A percentile compares a stretch with the other conserved stretches of the same genome.
phyloP scores from a whole-genome alignment of 106 monocot species.

The Posidonia australis region DNA sequence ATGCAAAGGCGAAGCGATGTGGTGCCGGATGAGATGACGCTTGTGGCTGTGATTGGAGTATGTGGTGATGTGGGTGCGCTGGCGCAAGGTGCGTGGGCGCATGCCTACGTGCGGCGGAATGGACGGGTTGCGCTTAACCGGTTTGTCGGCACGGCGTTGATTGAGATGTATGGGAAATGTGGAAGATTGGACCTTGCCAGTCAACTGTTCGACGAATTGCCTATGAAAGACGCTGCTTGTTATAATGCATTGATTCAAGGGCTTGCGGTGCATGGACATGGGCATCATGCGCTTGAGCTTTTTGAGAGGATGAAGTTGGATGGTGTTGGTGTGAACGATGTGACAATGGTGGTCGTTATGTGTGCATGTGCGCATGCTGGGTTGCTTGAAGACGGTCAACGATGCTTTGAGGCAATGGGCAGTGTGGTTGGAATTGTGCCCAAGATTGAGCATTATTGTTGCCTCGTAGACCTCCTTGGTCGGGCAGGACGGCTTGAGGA shows the following conservation, averaged over 20 bases:
- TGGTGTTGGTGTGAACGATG: conserved; percentile 14
- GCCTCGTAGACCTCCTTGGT: conserved; percentile 40
- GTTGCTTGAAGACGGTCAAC: conserved; percentile 29
- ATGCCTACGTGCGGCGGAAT: conserved; percentile 18
- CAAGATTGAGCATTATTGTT: conserved; percentile 34
- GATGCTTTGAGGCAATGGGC: conserved; percentile 18
- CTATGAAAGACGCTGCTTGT: conserved; percentile 16
- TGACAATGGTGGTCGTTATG: conserved; percentile 24
- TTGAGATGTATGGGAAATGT: conserved; percentile 37
- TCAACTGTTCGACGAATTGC: conserved; percentile 25
- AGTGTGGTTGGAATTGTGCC: conserved; percentile 16
- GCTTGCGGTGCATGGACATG: conserved; percentile 28
- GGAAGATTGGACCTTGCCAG: conserved; percentile 26
- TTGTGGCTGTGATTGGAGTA: conserved; percentile 22
- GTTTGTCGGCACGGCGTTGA: conserved; percentile 24
- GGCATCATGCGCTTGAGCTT: conserved; percentile 8
- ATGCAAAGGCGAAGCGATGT: conserved; percentile 7
- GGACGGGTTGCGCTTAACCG: conserved; percentile 9
- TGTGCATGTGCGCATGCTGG: conserved; percentile 35
- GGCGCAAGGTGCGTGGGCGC: conserved; percentile 32
- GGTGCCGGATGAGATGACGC: conserved; percentile 31
- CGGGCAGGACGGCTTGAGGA: conserved; percentile 34
- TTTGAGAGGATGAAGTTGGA: conserved; percentile 12
- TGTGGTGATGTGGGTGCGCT: conserved; percentile 33
- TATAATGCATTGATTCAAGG: conserved; percentile 36